A percentile compares a stretch with the other conserved stretches of the same genome.
Conservation (phyloP, 1,284 basidiomycete species). For the Ustilago bromivora region DNA sequence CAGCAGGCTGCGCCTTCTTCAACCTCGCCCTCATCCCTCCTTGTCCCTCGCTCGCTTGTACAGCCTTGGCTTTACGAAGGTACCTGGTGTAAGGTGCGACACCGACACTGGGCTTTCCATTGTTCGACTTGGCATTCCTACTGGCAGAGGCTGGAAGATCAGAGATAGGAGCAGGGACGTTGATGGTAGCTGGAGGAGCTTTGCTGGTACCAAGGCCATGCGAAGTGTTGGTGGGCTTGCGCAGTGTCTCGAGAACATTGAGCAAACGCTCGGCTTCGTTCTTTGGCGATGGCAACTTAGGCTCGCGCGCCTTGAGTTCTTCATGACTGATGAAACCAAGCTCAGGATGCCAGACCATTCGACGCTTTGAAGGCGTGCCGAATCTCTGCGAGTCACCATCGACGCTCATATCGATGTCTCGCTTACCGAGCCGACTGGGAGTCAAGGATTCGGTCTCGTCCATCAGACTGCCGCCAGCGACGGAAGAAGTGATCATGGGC, state of each 20-base stretch:
- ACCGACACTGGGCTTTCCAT: constrained; percentile 22
- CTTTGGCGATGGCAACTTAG: constrained; percentile 64
- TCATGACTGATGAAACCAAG: constrained; percentile 64
- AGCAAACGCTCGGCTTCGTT: constrained; percentile 71
- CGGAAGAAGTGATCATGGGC: constrained; percentile 25
- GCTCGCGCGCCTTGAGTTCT: constrained; percentile 58
- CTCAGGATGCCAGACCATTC: constrained; percentile 66
- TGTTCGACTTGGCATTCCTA: constrained; percentile 10
- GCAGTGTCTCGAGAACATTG: constrained; percentile 69
- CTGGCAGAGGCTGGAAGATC: constrained; percentile 22
- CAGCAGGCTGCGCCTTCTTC: constrained; percentile 21
- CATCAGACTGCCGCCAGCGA: constrained; percentile 32
- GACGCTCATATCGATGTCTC: constrained; percentile 52
- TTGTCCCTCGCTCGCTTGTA: constrained; percentile 28
- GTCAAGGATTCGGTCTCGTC: constrained; percentile 41
- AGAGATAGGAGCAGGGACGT: constrained; percentile 50
- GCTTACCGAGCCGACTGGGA: constrained; percentile 44
- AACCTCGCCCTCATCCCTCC: constrained; percentile 44
- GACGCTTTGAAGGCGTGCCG: constrained; percentile 53
- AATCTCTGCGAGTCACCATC: constrained; percentile 44
- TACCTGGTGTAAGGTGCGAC: constrained; percentile 61
- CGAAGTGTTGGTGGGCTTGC: constrained; percentile 64
- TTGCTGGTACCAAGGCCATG: constrained; percentile 32
- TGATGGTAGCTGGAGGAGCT: constrained; percentile 32
- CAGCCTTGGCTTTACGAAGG: constrained; percentile 44